These are phyloP conservation scores for Lunularia cruciata DNA, from an alignment of 225 moss, liverwort and hornwort species.

Conservation along the genomic window DNA sequence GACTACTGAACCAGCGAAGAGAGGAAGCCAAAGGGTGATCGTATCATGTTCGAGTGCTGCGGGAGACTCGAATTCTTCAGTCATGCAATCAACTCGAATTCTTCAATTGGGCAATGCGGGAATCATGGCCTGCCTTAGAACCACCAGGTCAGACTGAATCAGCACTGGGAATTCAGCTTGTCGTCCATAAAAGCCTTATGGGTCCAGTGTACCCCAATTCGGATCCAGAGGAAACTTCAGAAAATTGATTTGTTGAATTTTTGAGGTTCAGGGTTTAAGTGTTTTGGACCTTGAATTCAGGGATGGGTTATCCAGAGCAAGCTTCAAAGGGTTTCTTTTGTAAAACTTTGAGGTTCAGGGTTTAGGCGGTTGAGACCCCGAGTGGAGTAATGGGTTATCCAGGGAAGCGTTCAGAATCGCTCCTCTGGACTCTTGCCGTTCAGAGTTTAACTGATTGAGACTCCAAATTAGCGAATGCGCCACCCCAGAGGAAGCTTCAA, in stretches of 20 bases:
- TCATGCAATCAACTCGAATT: conserved; percentile 39
- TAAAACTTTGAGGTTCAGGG: background rate
- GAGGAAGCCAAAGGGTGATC: background rate
- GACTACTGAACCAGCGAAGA: background rate
- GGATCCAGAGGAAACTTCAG: background rate
- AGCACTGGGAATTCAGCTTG: background rate
- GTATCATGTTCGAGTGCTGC: background rate
- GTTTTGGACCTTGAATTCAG: background rate
- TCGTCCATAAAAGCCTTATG: background rate
- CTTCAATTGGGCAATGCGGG: conserved; percentile 40
- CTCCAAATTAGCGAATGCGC: background rate
- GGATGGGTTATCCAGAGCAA: background rate
- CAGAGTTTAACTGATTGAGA: background rate
- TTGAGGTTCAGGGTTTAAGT: conserved; percentile 11
- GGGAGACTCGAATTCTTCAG: background rate
- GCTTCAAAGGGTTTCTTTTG: too few relatives aligned
- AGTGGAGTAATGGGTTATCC: background rate
- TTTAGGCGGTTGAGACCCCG: background rate
- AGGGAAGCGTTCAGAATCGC: too few relatives aligned
- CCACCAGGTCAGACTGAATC: conserved; percentile 36
- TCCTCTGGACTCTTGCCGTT: too few relatives aligned
- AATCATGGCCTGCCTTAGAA: conserved; percentile 69
- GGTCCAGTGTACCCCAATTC: background rate
- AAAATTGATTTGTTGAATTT: background rate
- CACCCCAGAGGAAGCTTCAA: background rate